Evolutionary conservation across 2,329 filamentous ascomycete species (phyloP).

Genomic region (Hypoxylon sp.): DNA sequence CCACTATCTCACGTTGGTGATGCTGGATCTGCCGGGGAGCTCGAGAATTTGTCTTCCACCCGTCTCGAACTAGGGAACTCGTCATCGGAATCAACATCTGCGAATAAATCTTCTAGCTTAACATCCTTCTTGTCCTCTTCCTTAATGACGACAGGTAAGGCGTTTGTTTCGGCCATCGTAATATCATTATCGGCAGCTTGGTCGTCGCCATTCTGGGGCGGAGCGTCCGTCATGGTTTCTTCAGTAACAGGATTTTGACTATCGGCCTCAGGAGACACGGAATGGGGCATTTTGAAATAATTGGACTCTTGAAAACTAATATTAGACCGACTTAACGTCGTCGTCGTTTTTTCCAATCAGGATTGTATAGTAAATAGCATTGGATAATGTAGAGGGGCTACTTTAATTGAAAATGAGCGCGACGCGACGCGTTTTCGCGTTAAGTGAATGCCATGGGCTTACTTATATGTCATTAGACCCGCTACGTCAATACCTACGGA

Average conservation of each 20-base stretch:
- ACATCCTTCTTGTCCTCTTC: constrained; percentile 60
- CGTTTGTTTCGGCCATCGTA: constrained; percentile 59
- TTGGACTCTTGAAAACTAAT: not conserved
- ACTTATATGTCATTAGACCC: not conserved
- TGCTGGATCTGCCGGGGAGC: constrained; percentile 60
- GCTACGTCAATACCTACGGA: not conserved
- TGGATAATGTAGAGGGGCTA: constrained; percentile 31
- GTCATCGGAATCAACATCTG: constrained; percentile 71
- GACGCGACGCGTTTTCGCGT: constrained; percentile 42
- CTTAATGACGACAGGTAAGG: constrained; percentile 27
- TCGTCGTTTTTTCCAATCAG: not conserved
- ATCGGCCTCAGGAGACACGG: constrained; percentile 55
- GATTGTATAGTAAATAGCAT: constrained; percentile 5
- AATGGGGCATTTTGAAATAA: constrained; percentile 62
- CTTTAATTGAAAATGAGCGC: constrained; percentile 43
- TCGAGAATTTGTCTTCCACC: constrained; percentile 59
- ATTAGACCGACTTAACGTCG: not conserved
- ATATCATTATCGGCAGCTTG: constrained; percentile 57
- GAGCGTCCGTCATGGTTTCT: constrained; percentile 56
- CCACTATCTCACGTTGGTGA: constrained; percentile 60
- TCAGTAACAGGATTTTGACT: constrained; percentile 54
- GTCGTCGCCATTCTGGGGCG: constrained; percentile 52
- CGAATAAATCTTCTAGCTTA: constrained; percentile 73
- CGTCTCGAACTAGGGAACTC: constrained; percentile 69
- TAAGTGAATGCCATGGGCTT: constrained; percentile 18